Base-by-base conservation (phyloP, 2,329 filamentous ascomycete genomes). In the Atkinsonella texensis region DNA sequence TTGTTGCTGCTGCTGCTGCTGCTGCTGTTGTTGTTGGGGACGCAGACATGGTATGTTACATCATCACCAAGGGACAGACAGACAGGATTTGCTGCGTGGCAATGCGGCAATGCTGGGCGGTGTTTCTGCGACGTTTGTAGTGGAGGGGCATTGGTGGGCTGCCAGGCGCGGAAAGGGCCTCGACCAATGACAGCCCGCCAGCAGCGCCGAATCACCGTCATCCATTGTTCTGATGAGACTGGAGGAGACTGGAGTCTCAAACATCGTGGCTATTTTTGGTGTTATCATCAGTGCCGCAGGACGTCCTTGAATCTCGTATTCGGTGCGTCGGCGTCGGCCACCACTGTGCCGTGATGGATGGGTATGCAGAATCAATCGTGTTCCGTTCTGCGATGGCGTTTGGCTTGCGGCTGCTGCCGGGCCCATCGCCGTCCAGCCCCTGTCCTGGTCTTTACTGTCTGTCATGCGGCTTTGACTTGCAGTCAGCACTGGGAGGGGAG, bases 331-430 rank as follows among this genome's bases (percentile, higher is more conserved):
- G 43, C 42, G 47, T 47, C 53, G 51, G 53, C 39, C 33, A 17
- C 28, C 28, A 28, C 7, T 28, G 28, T 28, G 28, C 28, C 28
- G 28, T 28, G 28, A 28, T 28, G 4, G 46, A 8, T 39, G 39
- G 15, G 5, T 31, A 35, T 42, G 9, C 23, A n/a, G 20, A 23
- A 4, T 3, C 20, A 33, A 20, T 35, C 13, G 38, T 28, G 7
- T 23, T 6, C n/a, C 7, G 20, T 12, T n/a, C 38, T 23, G 35
- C 11, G 35, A 49, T 42, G 47, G 48, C 32, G 44, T n/a, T 23
- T 39, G 46, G 46, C 51, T 52, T 52, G 51, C 51, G 51, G 51
- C 39, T 45, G 46, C 15, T 49, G 40, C 51, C 51, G 51, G 40
- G 33, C 42, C 49, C 43, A 47, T 38, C 17, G 31, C 13, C 46